Evolutionary conservation across 306 rosid species (phyloP), one percentile per base, ranked within the genome.

Genomic region (Quercus ilex): DNA sequence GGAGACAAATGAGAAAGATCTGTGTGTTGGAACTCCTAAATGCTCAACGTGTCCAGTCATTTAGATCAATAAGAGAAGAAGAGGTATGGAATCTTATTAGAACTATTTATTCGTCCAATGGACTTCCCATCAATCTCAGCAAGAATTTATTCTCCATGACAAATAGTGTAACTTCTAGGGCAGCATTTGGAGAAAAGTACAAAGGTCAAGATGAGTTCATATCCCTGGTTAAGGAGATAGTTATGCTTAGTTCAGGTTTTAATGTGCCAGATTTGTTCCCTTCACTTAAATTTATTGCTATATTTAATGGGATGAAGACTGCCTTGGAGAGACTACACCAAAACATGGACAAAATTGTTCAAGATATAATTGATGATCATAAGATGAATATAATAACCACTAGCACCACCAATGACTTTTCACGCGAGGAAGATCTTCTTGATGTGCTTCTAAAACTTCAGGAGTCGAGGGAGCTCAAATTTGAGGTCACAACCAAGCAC

Each of bases 381-480:
- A 60, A 8, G 64, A 52, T 19, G 35, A 49, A 41, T 23, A 81
- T 10, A 26, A 30, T 9, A n/a, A 60, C 43, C 21, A 21, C 5
- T n/a, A 21, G 28, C 11, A 59, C 56, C 13, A 53, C 35, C 3
- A 28, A 60, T 5, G 46, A 64, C 41, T 14, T 4, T 4, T 19
- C 20, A 30, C 4, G 41, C 18, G 30, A 35, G 28, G 83, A 86
- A 57, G 81, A 80, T 65, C 60, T 83, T 4, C 55, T 80, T 64
- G 81, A 86, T 75, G 81, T 71, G 43, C 81, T 80, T 55, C 79
- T 86, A 70, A 74, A 57, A 56, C 11, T 70, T 78, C 85, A 80
- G 41, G 41, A 76, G 14, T 62, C n/a, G 0, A 57, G 62, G 5
- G 78, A 77, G 18, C 35, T 62, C 0, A 21, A 30, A 63, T 11